Conservation (phyloP, 352 stramenopile genomes). For the Phytopythium helicoides region DNA sequence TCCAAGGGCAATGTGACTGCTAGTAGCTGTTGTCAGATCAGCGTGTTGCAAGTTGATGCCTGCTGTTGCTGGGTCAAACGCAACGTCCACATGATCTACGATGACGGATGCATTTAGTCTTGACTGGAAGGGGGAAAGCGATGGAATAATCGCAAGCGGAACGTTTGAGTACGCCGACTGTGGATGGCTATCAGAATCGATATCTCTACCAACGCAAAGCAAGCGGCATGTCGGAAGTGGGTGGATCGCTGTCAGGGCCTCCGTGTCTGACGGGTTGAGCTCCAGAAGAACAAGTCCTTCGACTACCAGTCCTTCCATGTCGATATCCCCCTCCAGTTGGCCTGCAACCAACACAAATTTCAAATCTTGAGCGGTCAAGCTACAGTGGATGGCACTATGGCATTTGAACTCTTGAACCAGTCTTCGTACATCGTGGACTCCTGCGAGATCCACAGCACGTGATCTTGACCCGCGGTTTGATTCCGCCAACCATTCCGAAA, state of each 20-base stretch:
- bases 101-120: too few species aligned
- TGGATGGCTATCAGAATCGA: too few species aligned
- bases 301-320: conserved; percentile 10
- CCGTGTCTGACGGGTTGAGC: conserved; percentile 1
- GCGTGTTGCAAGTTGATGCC: too few species aligned
- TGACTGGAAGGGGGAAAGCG: conserved; percentile 18
- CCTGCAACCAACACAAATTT: conserved; percentile 9
- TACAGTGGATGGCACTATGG: conserved; percentile 2
- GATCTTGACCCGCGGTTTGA: conserved; percentile 9
- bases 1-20: too few species aligned
- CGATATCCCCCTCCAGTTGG: conserved; percentile 6
- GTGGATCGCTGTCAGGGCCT: conserved; percentile 11
- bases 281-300: conserved; percentile 35
- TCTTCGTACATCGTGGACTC: conserved; percentile 10
- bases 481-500: conserved; percentile 17
- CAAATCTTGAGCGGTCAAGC: conserved; percentile 6
- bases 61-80: too few species aligned
- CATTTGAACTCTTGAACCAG: conserved; percentile 13
- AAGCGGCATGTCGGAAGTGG: conserved; percentile 31
- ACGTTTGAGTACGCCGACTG: not conserved
- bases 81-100: too few species aligned
- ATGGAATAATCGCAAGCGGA: conserved; percentile 21
- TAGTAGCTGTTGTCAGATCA: too few species aligned
- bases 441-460: conserved; percentile 22
- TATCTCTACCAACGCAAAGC: conserved; percentile 11